These are phyloP conservation scores for Sporothrix euskadiensis DNA, from an alignment of 2,329 filamentous ascomycete species.

Conservation along the genomic window DNA sequence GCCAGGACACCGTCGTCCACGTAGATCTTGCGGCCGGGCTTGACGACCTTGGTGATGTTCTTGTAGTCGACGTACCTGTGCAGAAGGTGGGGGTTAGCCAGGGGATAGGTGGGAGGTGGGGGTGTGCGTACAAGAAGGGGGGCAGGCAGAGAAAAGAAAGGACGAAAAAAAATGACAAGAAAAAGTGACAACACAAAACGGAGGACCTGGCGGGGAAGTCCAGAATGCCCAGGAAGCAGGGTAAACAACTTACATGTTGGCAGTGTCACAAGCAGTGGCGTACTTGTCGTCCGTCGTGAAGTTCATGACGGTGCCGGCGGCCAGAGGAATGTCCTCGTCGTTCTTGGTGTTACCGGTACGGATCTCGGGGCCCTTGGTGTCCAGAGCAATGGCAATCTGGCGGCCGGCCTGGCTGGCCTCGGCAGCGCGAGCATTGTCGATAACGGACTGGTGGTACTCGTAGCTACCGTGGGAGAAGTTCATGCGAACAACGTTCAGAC, in stretches of 20 bases:
- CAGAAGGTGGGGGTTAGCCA: slow-evolving; percentile 13
- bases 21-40: slow-evolving; percentile 87
- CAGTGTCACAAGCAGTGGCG: slow-evolving; percentile 75
- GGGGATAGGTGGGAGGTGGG: slow-evolving; percentile 1
- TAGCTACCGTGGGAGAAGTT: slow-evolving; percentile 97
- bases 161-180: not conserved
- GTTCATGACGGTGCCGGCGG: slow-evolving; percentile 81
- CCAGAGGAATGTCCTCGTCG: slow-evolving; percentile 77
- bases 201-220: slow-evolving; percentile 29
- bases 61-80: slow-evolving; percentile 94
- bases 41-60: slow-evolving; percentile 99
- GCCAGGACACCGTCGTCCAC: slow-evolving; percentile 98
- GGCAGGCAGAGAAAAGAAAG: not conserved
- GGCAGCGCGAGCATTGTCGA: slow-evolving; percentile 89
- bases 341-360: slow-evolving; percentile 69
- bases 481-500: slow-evolving; percentile 99
- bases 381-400: slow-evolving; percentile 91
- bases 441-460: slow-evolving; percentile 91
- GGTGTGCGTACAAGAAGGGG: not conserved
- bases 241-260: slow-evolving; percentile 77
- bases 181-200: not conserved
- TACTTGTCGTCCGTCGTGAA: slow-evolving; percentile 97
- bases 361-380: slow-evolving; percentile 66
- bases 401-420: slow-evolving; percentile 76
- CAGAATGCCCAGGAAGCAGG: not conserved